Conservation (phyloP, 345 rosid genomes). For the Eucalyptus dawsonii region DNA sequence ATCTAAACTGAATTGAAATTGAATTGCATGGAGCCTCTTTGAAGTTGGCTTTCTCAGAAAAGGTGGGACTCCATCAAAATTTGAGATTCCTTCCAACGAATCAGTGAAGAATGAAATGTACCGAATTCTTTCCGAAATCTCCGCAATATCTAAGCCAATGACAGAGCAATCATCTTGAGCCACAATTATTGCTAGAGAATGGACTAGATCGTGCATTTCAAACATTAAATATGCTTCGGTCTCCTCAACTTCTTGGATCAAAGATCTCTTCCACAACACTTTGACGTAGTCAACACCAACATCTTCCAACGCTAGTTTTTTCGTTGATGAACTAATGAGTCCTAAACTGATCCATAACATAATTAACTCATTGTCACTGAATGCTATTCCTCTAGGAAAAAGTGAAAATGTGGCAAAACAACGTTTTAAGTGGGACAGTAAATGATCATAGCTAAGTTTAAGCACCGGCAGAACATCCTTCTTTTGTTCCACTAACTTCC, state of each 20-base stretch:
- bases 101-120: accelerated
- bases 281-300: neutral
- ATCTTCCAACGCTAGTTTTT: neutral
- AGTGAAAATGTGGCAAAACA: neutral
- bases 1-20: accelerated
- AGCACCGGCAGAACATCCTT: accelerated
- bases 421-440: neutral
- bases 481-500: neutral
- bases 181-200: neutral
- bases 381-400: accelerated
- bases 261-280: neutral
- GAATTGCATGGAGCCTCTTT: neutral
- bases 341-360: neutral
- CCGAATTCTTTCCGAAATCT: neutral
- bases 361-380: accelerated
- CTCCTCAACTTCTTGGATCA: neutral
- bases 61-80: neutral
- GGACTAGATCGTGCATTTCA: neutral
- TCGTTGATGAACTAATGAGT: neutral
- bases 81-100: neutral
- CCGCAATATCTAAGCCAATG: neutral
- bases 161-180: neutral
- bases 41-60: neutral
- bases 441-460: neutral
- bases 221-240: accelerated